phyloP scores from a whole-genome alignment of 2,329 filamentous ascomycete species.

The Monilinia aucupariae region DNA sequence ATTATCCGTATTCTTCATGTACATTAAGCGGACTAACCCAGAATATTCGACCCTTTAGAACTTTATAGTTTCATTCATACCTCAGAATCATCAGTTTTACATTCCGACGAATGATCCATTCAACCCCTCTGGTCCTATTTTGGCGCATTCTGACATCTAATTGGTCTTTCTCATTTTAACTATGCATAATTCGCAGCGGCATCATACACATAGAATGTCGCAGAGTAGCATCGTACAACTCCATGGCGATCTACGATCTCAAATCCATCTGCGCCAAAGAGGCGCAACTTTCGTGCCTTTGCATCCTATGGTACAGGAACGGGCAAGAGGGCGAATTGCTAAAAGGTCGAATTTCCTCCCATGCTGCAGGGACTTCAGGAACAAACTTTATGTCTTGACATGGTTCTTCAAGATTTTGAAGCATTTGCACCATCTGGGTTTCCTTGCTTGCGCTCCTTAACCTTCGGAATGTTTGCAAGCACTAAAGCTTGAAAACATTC shows the following conservation, averaged over 20 bases:
- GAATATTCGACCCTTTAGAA: not conserved
- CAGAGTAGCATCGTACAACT: conserved; percentile 1
- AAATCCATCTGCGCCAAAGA: not conserved
- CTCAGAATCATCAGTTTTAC: conserved; percentile 5
- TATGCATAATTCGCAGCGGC: not conserved
- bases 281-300: not conserved
- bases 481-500: not conserved
- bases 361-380: conserved; percentile 16
- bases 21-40: not conserved
- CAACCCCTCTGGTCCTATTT: not conserved
- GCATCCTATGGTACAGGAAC: not conserved
- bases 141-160: not conserved
- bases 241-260: conserved; percentile 12
- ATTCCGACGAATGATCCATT: not conserved
- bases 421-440: conserved; percentile 8
- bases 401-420: not conserved
- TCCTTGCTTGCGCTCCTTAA: not conserved
- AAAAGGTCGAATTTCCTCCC: not conserved
- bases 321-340: not conserved
- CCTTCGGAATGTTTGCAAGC: not conserved
- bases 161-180: conserved; percentile 1
- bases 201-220: conserved; percentile 8
- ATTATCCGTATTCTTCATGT: not conserved
- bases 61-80: not conserved
- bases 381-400: conserved; percentile 9